Evolutionary conservation across 108 stramenopile genomes (phyloP), one percentile per base, ranked within the genome.

Genomic region (Nannochloropsis salina): DNA sequence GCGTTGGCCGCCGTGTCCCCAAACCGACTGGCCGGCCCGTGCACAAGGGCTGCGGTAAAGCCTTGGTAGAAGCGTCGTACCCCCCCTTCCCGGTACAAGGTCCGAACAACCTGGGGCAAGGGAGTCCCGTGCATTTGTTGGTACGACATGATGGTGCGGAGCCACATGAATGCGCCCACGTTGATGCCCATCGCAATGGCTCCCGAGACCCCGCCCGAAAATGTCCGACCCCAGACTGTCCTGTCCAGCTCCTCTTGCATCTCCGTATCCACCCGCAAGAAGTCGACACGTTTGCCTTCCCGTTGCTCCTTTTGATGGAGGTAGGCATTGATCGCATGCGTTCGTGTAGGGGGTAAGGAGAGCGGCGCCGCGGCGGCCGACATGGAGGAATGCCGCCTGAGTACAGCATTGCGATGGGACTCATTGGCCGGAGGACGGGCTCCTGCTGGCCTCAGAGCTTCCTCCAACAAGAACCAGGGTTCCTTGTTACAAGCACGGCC

Each of bases 1-100:
- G 96, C 97, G 87, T 99, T 99, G 91, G 96, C 96, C 8, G 97
- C 97, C 21, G 98, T 99, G 89, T 99, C 98, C 44, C 98, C 98
- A 91, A 99, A 99, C 11, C 98, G 94, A 81, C 91, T 92, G 9
- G 98, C 85, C 3, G 98, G 98, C 1, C 96, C 97, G 85, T 97
- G 95, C 45, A 96, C 82, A 42, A 99, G 90, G 31, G 97, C 97
- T 41, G 96, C 95, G 20, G 93, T 81, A 41, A 97, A 91, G 44
- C 98, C 98, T 9, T 95, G 94, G 91, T 99, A 99, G 88, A 99
- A 98, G 61, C 98, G 93, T 44, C 94, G 94, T 44, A 98, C 92
- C 43, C 98, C 87, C 42, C 87, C 87, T 20, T 80, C 74, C 82
- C 84, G 80, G 83, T 84, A 88, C 1, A 88, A 84, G 15, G 41